Evolutionary conservation across 345 rosid genomes (phyloP).

Genomic region (Nasturtium officinale): DNA sequence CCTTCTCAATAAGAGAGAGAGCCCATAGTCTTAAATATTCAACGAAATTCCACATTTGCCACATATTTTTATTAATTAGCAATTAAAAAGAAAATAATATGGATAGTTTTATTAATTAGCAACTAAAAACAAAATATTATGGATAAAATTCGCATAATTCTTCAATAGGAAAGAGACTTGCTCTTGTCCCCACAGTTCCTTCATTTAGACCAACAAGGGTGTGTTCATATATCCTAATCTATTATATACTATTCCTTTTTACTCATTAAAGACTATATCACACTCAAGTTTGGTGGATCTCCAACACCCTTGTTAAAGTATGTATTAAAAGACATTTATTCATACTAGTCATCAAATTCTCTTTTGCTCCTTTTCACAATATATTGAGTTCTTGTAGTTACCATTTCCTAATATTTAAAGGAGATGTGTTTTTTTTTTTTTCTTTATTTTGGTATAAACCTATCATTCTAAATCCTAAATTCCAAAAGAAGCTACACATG

Average conservation of each 20-base stretch:
- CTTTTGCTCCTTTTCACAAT: conserved; percentile 25
- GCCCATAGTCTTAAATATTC: background rate
- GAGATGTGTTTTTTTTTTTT: background rate
- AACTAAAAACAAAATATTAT: background rate
- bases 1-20: background rate
- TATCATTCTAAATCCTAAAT: background rate
- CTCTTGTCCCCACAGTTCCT: conserved; percentile 9
- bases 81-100: too few species aligned
- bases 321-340: conserved; percentile 11
- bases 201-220: conserved; percentile 36
- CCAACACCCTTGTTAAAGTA: conserved; percentile 20
- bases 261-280: conserved; percentile 24
- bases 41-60: background rate
- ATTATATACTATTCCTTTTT: conserved; percentile 15
- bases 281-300: conserved; percentile 33
- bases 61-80: too few species aligned
- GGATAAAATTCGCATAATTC: background rate
- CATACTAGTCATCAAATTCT: conserved; percentile 14
- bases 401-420: background rate
- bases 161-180: background rate
- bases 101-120: too few species aligned
- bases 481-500: conserved; percentile 26
- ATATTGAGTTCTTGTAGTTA: background rate
- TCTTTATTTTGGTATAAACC: background rate
- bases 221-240: conserved; percentile 35